Base-by-base conservation (phyloP, 1,284 basidiomycete species). In the Puccinia polysora region DNA sequence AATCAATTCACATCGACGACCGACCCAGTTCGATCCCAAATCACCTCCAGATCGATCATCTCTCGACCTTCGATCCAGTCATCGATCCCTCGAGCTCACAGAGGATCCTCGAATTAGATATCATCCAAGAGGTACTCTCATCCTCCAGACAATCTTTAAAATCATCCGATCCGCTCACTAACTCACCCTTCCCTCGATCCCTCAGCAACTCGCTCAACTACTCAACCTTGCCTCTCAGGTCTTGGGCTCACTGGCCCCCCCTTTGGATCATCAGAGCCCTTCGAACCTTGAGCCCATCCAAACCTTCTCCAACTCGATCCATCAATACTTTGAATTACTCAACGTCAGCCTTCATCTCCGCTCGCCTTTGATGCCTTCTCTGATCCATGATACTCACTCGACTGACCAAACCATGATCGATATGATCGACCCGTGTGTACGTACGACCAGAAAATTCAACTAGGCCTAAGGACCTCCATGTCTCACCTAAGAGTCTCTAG, bases 401-500 rank as follows among this genome's bases (percentile, higher is more conserved):
- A 32, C 40, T 10, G 15, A 32, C 20, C 28, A 43, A 1, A 7
- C 36, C 25, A 38, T 25, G 43, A 53, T 12, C 15, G 15, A 6
- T 38, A 5, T 28, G 18, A 36, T 14, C 32, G 15, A 3, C 32
- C 25, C 32, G 28, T 25, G 8, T 20, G 28, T 23, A 3, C 4
- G 23, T 36, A 38, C 3, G 28, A 20, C 18, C 7, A 67, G 64
- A 58, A 49, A 32, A 58, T 69, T n/a, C 65, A 69, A 59, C 34
- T 56, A 25, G 38, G 65, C 2, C 34, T 69, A 49, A 12, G 65
- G 3, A 69, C 65, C 0, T 69, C 65, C 2, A 58, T 69, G 43
- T 59, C 55, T 8, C 53, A 69, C 36, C 12, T 69, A 49, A 36
- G 65, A 18, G 65, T 43, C n/a, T 40, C 65, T n/a, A 36, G 55